phyloP scores from a whole-genome alignment of 192 early-diverging fungal species.

The Powellomyces hirtus region DNA sequence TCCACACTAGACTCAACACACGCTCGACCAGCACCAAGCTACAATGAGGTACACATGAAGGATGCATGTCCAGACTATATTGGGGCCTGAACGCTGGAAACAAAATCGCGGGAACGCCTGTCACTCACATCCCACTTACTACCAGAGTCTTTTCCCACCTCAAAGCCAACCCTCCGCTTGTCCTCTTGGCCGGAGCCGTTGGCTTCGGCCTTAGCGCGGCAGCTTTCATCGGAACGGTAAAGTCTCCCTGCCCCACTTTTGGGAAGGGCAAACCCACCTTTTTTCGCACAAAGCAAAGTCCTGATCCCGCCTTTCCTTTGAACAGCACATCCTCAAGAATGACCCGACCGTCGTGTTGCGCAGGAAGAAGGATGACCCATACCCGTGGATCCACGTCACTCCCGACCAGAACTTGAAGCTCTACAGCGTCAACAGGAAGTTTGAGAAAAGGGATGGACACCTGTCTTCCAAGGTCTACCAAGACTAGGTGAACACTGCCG shows the following conservation, averaged over 20 bases:
- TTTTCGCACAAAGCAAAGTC: not conserved
- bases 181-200: conserved; percentile 19
- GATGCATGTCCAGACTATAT: too few relatives aligned
- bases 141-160: conserved; percentile 14
- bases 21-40: too few relatives aligned
- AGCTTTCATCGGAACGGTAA: conserved; percentile 9
- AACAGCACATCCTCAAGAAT: conserved; percentile 14
- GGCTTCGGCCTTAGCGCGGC: conserved; percentile 10
- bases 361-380: conserved; percentile 5
- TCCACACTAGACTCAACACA: too few relatives aligned
- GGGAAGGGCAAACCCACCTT: not conserved
- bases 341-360: conserved; percentile 24
- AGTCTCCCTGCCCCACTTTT: not conserved
- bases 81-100: too few relatives aligned
- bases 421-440: conserved; percentile 37
- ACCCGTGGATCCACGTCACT: conserved; percentile 26
- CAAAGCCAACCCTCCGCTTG: conserved; percentile 25
- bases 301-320: not conserved
- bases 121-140: too few relatives aligned
- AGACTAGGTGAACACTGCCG: too few relatives aligned
- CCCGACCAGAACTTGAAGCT: conserved; percentile 40
- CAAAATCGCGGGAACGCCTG: too few relatives aligned
- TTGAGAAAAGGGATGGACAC: too few relatives aligned
- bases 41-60: too few relatives aligned
- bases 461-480: too few relatives aligned